These are phyloP conservation scores for Lotmaria passim DNA, from an alignment of 208 protist species.

Conservation along the genomic window DNA sequence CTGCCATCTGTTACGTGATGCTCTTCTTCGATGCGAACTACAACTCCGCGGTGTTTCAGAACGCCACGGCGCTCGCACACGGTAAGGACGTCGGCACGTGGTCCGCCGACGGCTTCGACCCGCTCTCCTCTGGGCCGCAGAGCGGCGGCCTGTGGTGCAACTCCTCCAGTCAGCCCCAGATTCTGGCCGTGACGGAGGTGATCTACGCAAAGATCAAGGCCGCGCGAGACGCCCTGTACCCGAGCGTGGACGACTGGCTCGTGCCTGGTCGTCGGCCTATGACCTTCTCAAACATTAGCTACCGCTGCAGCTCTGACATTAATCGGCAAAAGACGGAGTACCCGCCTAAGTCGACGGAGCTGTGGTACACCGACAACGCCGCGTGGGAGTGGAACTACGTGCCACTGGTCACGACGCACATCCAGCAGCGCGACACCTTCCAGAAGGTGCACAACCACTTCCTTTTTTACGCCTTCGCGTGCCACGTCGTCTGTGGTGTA, in stretches of 20 bases:
- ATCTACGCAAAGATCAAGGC: constrained; percentile 41
- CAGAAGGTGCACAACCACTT: constrained; percentile 66
- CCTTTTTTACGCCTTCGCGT: constrained; percentile 53
- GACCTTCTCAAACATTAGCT: constrained; percentile 39
- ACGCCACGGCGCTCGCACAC: constrained; percentile 30
- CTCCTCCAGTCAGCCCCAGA: constrained; percentile 41
- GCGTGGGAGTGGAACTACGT: constrained; percentile 70
- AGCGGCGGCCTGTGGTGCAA: constrained; percentile 52
- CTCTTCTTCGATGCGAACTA: constrained; percentile 83
- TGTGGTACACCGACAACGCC: constrained; percentile 59
- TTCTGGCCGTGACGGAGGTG: constrained; percentile 53
- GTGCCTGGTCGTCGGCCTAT: constrained; percentile 32
- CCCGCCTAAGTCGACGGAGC: constrained; percentile 48
- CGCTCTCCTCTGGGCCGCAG: constrained; percentile 34
- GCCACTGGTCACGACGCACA: constrained; percentile 52
- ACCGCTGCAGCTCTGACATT: constrained; percentile 65
- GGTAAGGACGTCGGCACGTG: constrained; percentile 50
- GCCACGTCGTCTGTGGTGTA: constrained; percentile 53
- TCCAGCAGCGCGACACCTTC: constrained; percentile 33
- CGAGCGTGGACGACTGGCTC: constrained; percentile 41
- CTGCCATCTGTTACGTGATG: constrained; percentile 62
- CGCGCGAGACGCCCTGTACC: constrained; percentile 43
- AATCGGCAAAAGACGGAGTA: constrained; percentile 62
- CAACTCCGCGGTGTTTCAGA: constrained; percentile 63
- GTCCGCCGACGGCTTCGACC: constrained; percentile 67